Conservation (phyloP, 1,139 yeast genomes). For the Kodamaea alishanica region DNA sequence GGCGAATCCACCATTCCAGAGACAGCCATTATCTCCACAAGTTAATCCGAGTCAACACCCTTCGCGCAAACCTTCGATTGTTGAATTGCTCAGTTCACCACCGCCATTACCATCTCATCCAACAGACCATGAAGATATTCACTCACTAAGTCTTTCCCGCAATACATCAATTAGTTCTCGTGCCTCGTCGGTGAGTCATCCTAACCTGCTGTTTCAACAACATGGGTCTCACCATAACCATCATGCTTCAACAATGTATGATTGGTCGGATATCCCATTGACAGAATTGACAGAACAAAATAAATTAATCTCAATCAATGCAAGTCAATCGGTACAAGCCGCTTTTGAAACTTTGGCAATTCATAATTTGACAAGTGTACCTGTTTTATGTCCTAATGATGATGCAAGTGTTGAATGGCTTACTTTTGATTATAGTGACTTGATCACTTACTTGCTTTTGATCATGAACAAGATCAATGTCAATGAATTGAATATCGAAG, state of each 20-base stretch:
- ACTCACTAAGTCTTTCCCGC: constrained; percentile 43
- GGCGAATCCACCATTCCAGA: constrained; percentile 17
- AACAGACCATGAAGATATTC: constrained; percentile 31
- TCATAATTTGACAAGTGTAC: constrained; percentile 78
- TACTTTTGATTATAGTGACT: constrained; percentile 88
- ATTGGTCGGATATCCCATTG: constrained; percentile 74
- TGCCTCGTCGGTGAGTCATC: constrained; percentile 21
- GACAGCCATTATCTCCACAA: constrained; percentile 16
- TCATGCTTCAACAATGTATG: constrained; percentile 24
- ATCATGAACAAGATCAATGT: constrained; percentile 63
- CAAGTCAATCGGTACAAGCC: constrained; percentile 67
- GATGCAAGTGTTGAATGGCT: constrained; percentile 49
- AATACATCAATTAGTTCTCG: constrained; percentile 39
- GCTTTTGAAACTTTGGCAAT: constrained; percentile 76
- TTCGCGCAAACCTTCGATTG: constrained; percentile 69
- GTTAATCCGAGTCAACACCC: constrained; percentile 16
- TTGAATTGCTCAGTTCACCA: constrained; percentile 78
- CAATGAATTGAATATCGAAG: constrained; percentile 31
- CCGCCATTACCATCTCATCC: constrained; percentile 53
- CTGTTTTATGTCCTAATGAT: constrained; percentile 53
- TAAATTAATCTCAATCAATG: constrained; percentile 65
- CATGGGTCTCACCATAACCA: constrained; percentile 9
- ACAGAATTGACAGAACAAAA: constrained; percentile 75
- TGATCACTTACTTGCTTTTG: constrained; percentile 75
- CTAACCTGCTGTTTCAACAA: constrained; percentile 8